Evolutionary conservation across 2,329 filamentous ascomycete genomes (phyloP).

Genomic region (Verticillium longisporum): DNA sequence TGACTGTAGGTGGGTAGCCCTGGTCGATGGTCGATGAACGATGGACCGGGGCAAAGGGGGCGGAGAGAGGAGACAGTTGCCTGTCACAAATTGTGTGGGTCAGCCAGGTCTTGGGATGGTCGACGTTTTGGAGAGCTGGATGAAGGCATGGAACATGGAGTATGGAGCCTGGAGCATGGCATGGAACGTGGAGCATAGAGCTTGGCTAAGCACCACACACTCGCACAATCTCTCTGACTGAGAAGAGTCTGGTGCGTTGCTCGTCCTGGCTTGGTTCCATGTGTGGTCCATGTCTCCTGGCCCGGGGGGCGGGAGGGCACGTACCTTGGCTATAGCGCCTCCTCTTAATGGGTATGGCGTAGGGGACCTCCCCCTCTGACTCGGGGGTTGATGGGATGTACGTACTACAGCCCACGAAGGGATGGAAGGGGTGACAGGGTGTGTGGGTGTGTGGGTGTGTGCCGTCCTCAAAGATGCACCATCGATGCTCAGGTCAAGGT

Average conservation of each 20-base stretch:
- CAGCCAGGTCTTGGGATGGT: conserved; percentile 18
- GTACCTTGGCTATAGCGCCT: conserved; percentile 25
- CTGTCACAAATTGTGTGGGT: conserved; percentile 52
- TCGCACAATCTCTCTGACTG: not conserved
- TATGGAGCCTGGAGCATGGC: conserved; percentile 7
- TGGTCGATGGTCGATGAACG: conserved; percentile 18
- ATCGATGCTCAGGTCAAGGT: not conserved
- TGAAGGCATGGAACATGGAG: conserved; percentile 15
- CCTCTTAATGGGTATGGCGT: conserved; percentile 27
- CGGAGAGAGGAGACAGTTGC: conserved; percentile 24
- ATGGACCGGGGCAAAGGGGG: not conserved
- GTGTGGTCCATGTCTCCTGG: not conserved
- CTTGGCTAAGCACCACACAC: conserved; percentile 14
- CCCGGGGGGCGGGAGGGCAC: conserved; percentile 4
- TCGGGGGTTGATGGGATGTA: not conserved
- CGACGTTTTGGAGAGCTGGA: conserved; percentile 26
- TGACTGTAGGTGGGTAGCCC: conserved; percentile 17
- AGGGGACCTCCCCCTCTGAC: conserved; percentile 1
- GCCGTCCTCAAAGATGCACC: conserved; percentile 19
- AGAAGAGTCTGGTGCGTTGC: not conserved
- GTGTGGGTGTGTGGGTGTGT: conserved; percentile 2
- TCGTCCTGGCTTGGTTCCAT: not conserved
- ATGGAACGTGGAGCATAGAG: conserved; percentile 4
- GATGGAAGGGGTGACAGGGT: not conserved
- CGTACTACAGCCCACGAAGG: conserved; percentile 6